Base-by-base conservation (phyloP, 1,284 basidiomycete species). In the Ustilago sp. region DNA sequence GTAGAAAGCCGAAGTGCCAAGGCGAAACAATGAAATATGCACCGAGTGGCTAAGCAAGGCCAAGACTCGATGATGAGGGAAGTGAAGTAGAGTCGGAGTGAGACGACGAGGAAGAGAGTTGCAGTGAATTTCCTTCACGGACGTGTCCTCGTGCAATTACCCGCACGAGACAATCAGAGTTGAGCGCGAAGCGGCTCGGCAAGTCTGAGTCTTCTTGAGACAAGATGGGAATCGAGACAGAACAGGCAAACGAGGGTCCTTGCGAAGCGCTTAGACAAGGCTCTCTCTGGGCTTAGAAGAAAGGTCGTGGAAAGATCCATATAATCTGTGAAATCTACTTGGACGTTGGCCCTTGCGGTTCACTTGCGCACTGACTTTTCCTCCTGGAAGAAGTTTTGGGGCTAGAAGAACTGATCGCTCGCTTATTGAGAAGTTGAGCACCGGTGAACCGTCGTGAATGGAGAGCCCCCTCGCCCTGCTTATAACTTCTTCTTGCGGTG, bases 171-270 rank as follows among this genome's bases (percentile, higher is more conserved):
- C 19, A 19, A 19, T 19, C 19, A 15, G 12, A 32, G 7, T 19
- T 3, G 11, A 12, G 23, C 7, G 13, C 23, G 6, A 9, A 31
- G 5, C n/a, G 1, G 17, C 56, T 58, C 45, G 9, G 56, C 56
- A 58, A 45, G 47, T 58, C 48, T n/a, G 35, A 23, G 9, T 17
- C 4, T 38, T 12, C 6, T 57, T n/a, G 19, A 51, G 31, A 6
- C 19, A 58, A 47, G 43, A 5, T 3, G n/a, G 8, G 9, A 19
- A 19, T 55, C 55, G 62, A 64, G 62, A 64, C 47, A 50, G 7
- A 36, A 36, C 28, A 11, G 31, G 39, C 9, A 48, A 65, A 59
- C 35, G 56, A 65, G 63, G 63, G 63, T 65, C 63, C 36, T 45
- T 54, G 56, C 38, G 63, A 65, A 65, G 63, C 59, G 47, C 2